These are phyloP conservation scores for Nannizzia gypsea DNA, from an alignment of 2,329 filamentous ascomycete species.

Conservation along the genomic window DNA sequence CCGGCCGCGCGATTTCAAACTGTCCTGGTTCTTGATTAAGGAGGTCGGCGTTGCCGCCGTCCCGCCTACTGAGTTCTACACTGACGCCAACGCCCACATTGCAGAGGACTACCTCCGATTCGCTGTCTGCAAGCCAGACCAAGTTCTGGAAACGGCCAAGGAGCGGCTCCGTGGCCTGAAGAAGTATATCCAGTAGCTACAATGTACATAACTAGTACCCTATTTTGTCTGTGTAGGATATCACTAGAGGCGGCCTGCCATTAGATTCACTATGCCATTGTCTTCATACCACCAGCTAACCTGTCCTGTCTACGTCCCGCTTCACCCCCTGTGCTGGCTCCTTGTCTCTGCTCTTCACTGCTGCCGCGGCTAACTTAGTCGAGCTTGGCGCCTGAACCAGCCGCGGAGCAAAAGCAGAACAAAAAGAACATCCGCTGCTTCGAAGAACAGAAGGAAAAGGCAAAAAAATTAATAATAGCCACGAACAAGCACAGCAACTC, in stretches of 20 bases:
- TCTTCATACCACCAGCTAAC: background rate
- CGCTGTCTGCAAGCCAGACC: constrained; percentile 90
- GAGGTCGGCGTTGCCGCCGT: constrained; percentile 93
- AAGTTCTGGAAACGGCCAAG: constrained; percentile 69
- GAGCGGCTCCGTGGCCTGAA: constrained; percentile 59
- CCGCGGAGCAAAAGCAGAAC: background rate
- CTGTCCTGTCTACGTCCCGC: no score
- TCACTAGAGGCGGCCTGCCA: background rate
- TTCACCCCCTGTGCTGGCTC: no score
- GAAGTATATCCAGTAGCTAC: constrained; percentile 49
- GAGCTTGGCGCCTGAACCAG: background rate
- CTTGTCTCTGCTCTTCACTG: background rate
- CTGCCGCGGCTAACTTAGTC: background rate
- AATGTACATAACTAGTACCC: background rate
- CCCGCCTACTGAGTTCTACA: constrained; percentile 95
- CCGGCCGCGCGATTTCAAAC: constrained; percentile 83
- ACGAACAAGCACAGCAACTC: background rate
- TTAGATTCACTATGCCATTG: background rate
- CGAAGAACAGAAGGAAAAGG: background rate
- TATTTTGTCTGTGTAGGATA: constrained; percentile 2
- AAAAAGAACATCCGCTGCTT: background rate
- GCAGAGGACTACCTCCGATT: constrained; percentile 91
- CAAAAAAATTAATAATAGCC: background rate
- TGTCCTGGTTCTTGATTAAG: constrained; percentile 93
- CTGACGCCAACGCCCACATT: constrained; percentile 65